Evolutionary conservation across 208 protist genomes (phyloP), one percentile per base, ranked within the genome.

Genomic region (Novymonas esmeraldas): DNA sequence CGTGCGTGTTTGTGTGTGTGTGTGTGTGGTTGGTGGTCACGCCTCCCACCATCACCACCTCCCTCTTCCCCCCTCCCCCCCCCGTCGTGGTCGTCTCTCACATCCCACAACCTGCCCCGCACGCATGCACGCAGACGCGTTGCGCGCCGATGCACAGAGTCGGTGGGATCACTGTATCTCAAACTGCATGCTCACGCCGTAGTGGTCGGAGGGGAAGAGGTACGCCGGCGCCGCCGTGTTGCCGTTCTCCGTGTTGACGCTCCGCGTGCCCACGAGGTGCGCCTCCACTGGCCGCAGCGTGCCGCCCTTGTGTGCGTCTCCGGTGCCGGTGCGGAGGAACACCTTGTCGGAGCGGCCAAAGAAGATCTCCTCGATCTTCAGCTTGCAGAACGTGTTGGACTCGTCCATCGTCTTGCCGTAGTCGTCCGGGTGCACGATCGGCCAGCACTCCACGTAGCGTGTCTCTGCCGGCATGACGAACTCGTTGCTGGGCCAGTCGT

Each of bases 301-400:
- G 44, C 36, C 39, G 42, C 26, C n/a, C n/a, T n/a, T n/a, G 18
- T 10, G 38, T 34, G 42, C 3, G 58, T 7, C 42, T 41, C 33
- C 33, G 1, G 41, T 41, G 13, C 69, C 41, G 60, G 82, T 93
- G 14, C 89, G 78, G 52, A 92, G 22, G 68, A 95, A 95, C 28
- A 97, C 62, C 62, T 94, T 94, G 72, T 97, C 92, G 0, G 88
- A 88, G 7, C 92, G 80, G 9, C 92, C 92, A 84, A 93, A 97
- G 73, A 94, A 97, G 58, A 92, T 90, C 67, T 94, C 86, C 77
- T 97, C 89, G 54, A 97, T 91, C 58, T 95, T 97, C 16, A 97
- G 78, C 70, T 89, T 89, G 78, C 92, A 97, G 71, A 95, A 97
- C 5, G 84, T 90, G 73, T 94, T 94, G n/a, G 85, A 89, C 63